phyloP scores from a whole-genome alignment of 108 stramenopile genomes.

The Epithemia pelagica region DNA sequence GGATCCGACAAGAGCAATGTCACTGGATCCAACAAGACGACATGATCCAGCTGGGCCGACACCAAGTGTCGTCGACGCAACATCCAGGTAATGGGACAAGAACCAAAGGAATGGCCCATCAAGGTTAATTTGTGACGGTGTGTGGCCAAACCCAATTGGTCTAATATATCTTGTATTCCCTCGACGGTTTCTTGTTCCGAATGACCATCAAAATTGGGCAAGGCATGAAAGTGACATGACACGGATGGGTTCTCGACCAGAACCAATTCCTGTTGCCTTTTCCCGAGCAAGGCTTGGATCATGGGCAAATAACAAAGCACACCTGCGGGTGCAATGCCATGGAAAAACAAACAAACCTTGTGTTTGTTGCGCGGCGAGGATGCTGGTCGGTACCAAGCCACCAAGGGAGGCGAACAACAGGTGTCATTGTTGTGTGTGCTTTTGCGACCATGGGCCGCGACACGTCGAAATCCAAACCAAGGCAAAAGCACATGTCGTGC shows the following conservation, averaged over 20 bases:
- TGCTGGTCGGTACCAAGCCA: slow-evolving; percentile 58
- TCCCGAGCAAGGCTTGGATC: slow-evolving; percentile 24
- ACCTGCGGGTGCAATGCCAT: slow-evolving; percentile 85
- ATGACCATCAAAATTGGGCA: slow-evolving; percentile 25
- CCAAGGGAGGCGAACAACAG: slow-evolving; percentile 21
- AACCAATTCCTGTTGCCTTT: slow-evolving; percentile 38
- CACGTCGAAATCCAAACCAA: slow-evolving; percentile 43
- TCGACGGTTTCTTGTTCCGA: slow-evolving; percentile 56
- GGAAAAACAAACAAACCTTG: slow-evolving; percentile 51
- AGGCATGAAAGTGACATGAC: slow-evolving; percentile 22
- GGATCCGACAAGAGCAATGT: slow-evolving; percentile 73
- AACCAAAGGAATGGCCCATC: slow-evolving; percentile 85
- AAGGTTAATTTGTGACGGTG: slow-evolving; percentile 26
- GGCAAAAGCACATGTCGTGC: slow-evolving; percentile 14
- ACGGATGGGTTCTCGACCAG: slow-evolving; percentile 67
- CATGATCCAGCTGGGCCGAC: not conserved
- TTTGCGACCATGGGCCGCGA: no score
- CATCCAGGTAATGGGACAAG: slow-evolving; percentile 72
- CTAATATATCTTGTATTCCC: slow-evolving; percentile 52
- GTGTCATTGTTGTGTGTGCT: not conserved
- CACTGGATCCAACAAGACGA: slow-evolving; percentile 77
- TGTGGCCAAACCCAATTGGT: slow-evolving; percentile 15
- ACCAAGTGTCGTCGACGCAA: slow-evolving; percentile 38
- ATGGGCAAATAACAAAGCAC: slow-evolving; percentile 61
- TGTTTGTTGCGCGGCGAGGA: not conserved